Evolutionary conservation across 345 rosid genomes (phyloP).

Genomic region (Linum usitatissimum): DNA sequence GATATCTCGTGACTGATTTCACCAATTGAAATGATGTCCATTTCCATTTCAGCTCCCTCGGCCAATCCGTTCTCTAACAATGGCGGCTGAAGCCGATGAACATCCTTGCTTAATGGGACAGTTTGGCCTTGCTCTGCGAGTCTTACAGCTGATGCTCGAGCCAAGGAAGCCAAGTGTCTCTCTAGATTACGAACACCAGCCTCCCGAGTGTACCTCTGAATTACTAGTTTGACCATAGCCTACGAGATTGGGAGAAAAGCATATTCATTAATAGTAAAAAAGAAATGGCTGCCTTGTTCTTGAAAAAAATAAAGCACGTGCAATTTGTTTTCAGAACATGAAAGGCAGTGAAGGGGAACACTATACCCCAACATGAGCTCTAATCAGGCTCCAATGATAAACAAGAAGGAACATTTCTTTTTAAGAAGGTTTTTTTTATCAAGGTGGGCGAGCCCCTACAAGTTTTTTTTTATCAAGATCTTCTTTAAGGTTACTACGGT

Average conservation of each 20-base stretch:
- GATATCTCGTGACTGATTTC: constrained; percentile 71
- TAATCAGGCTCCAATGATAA: too few relatives aligned
- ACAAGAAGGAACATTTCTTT: too few relatives aligned
- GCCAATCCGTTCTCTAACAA: constrained; percentile 71
- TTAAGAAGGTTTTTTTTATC: too few relatives aligned
- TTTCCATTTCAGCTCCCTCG: constrained; percentile 90
- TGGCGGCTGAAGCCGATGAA: constrained; percentile 64
- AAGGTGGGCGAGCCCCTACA: too few relatives aligned
- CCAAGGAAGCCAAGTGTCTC: constrained; percentile 87
- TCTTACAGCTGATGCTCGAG: constrained; percentile 95
- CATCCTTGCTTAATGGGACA: constrained; percentile 62
- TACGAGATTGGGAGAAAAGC: constrained; percentile 19
- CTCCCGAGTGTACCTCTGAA: constrained; percentile 93
- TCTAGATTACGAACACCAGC: constrained; percentile 92
- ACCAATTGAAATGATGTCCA: constrained; percentile 94
- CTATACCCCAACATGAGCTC: too few relatives aligned
- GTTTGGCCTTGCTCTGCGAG: constrained; percentile 81
- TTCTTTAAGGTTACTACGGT: too few relatives aligned
- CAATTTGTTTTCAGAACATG: too few relatives aligned
- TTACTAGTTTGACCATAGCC: constrained; percentile 77
- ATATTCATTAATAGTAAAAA: neutral
- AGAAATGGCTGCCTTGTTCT: too few relatives aligned
- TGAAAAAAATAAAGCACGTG: too few relatives aligned
- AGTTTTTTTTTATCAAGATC: too few relatives aligned
- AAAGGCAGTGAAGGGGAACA: too few relatives aligned